Evolutionary conservation across 2,329 filamentous ascomycete genomes (phyloP).

Genomic region (Aspergillus terreus): DNA sequence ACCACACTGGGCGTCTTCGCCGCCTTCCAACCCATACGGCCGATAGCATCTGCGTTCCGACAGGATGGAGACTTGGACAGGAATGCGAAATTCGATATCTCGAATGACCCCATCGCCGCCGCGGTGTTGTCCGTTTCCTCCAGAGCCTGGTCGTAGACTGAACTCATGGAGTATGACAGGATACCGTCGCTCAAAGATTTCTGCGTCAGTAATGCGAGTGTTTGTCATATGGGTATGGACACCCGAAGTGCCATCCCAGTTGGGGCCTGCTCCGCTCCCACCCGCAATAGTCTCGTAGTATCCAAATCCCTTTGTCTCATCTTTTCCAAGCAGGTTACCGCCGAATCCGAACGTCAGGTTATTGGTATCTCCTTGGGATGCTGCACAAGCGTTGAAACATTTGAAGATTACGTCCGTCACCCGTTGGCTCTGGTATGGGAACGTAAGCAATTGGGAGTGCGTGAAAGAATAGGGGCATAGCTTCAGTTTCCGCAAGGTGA

Average conservation of each 20-base stretch:
- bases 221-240: constrained; percentile 87
- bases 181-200: constrained; percentile 75
- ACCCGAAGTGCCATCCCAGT: constrained; percentile 69
- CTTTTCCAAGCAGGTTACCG: constrained; percentile 7
- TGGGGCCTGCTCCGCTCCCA: constrained; percentile 67
- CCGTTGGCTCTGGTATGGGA: background rate
- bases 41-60: background rate
- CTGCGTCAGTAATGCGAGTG: constrained; percentile 74
- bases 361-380: constrained; percentile 72
- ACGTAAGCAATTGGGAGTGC: no score
- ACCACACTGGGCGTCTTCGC: constrained; percentile 1
- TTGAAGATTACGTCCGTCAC: constrained; percentile 75
- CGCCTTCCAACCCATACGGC: background rate
- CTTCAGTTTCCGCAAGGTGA: no score
- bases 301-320: constrained; percentile 51
- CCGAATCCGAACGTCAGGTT: constrained; percentile 46
- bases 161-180: constrained; percentile 70
- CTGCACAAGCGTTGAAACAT: constrained; percentile 72
- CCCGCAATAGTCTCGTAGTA: constrained; percentile 84
- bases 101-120: constrained; percentile 74
- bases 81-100: constrained; percentile 74
- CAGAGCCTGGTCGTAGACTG: constrained; percentile 58
- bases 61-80: background rate
- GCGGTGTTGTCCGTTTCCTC: constrained; percentile 60
- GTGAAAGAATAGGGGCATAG: no score